Conservation (phyloP, 2,329 filamentous ascomycete species). For the Bipolaris oryzae region DNA sequence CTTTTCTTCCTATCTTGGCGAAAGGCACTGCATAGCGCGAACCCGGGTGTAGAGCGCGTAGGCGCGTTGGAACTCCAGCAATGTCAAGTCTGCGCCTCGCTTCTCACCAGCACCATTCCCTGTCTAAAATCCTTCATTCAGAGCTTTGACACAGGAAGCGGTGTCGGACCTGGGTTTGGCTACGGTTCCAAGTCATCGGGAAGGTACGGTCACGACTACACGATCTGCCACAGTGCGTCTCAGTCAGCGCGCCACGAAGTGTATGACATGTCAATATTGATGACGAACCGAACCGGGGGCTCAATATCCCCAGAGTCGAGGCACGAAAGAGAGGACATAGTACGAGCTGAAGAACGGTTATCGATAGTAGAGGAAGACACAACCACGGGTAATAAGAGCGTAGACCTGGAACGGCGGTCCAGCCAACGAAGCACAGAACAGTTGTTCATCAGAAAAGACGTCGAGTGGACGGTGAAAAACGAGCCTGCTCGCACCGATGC, state of each 20-base stretch:
- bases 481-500: slow-evolving; percentile 2
- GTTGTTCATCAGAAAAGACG: slow-evolving; percentile 31
- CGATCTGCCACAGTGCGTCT: not conserved
- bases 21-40: not conserved
- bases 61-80: not conserved
- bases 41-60: not conserved
- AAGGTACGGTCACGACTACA: not conserved
- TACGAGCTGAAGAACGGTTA: not conserved
- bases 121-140: not conserved
- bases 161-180: not conserved
- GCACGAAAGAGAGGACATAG: not conserved
- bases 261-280: not conserved
- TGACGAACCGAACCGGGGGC: not conserved
- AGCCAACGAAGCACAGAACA: slow-evolving; percentile 33
- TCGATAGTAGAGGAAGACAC: not conserved
- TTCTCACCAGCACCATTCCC: not conserved
- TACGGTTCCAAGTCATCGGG: not conserved
- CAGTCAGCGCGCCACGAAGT: not conserved
- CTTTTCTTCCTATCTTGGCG: not conserved
- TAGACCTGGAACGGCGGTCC: slow-evolving; percentile 9
- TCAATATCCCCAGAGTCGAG: not conserved
- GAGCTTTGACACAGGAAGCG: not conserved
- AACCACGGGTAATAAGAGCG: slow-evolving; percentile 3
- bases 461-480: slow-evolving; percentile 25
- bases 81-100: not conserved